Conservation (phyloP, 768 basidiomycete species). For the Amylocystis lapponica region DNA sequence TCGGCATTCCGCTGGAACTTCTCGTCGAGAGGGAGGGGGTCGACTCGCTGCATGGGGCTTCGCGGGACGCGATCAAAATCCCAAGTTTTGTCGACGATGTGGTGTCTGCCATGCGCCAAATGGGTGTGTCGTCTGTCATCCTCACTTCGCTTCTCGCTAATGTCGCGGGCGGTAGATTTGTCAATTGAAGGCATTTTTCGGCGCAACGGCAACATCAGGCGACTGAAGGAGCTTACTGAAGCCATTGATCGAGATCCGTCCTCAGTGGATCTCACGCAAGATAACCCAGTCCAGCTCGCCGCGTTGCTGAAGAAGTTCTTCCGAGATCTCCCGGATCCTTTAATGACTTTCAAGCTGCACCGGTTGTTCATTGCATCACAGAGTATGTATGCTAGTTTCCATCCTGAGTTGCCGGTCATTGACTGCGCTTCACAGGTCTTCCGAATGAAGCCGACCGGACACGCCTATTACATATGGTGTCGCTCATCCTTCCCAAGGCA, state of each 20-base stretch:
- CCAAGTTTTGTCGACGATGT: slow-evolving; percentile 99
- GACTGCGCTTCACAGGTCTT: slow-evolving; percentile 49
- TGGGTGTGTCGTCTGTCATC: slow-evolving; percentile 59
- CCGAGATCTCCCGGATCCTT: slow-evolving; percentile 91
- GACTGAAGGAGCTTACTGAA: slow-evolving; percentile 86
- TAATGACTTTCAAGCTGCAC: slow-evolving; percentile 93
- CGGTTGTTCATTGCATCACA: slow-evolving; percentile 83
- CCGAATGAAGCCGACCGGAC: slow-evolving; percentile 71
- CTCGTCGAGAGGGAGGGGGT: slow-evolving; percentile 92
- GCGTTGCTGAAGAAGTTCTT: slow-evolving; percentile 97
- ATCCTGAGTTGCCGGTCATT: background rate
- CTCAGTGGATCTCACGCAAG: slow-evolving; percentile 86
- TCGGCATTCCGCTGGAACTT: slow-evolving; percentile 87
- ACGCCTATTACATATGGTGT: slow-evolving; percentile 80
- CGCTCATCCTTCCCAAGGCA: slow-evolving; percentile 81
- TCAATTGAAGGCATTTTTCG: slow-evolving; percentile 98
- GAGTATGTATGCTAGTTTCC: slow-evolving; percentile 69
- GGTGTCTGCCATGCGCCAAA: slow-evolving; percentile 96
- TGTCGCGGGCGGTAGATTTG: slow-evolving; percentile 62
- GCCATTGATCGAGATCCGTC: slow-evolving; percentile 91
- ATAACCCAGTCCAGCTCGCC: slow-evolving; percentile 96
- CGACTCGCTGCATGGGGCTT: slow-evolving; percentile 91
- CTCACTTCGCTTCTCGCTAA: background rate
- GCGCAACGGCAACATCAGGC: slow-evolving; percentile 95
- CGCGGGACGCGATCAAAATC: slow-evolving; percentile 76